Base-by-base conservation (phyloP, 345 rosid genomes). In the Heritiera littoralis region DNA sequence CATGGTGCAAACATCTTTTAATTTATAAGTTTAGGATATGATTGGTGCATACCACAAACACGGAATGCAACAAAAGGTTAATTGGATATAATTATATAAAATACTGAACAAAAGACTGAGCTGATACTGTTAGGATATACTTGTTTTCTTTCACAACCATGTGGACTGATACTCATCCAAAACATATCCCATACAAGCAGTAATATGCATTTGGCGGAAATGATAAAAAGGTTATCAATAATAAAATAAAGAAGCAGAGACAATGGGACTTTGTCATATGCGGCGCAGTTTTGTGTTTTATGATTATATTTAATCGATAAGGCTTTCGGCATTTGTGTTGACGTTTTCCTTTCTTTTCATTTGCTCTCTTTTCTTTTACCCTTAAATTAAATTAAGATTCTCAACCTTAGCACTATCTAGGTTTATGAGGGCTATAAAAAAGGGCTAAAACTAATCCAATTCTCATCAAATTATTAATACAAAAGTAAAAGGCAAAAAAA, bases 101-200 rank as follows among this genome's bases (percentile, higher is more conserved):
- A 70, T 61, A 68, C 23, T 49, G 61, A 32, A 52, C 5, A 9
- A 17, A 52, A 7, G 15, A 52, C 4, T 17, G 28, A 51, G 40
- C 32, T 23, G 74, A 48, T 23, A 70, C 11, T 28, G 20, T 70
- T 51, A 49, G 59, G 74, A 71, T 71, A 49, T 17, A 9, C 28
- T 52, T 72, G 60, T 72, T 52, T 71, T 72, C 38, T 0, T 52
- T 72, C 15, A 9, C 40, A 35, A 72, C 61, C 75, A 72, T 72
- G 75, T 72, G 75, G 46, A 32, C 15, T 20, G 55, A 68, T 30
- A 23, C 55, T 23, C 35, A 68, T 69, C 71, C 71, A 35, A 38
- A 40, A 66, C 71, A 40, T 40, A 41, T 40, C 72, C 72, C 56
- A 69, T 69, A 56, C 23, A 18, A 45, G 38, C 55, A 69, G 48